phyloP scores from a whole-genome alignment of 176 grass and related monocot genomes.

The Oryza rufipogon region DNA sequence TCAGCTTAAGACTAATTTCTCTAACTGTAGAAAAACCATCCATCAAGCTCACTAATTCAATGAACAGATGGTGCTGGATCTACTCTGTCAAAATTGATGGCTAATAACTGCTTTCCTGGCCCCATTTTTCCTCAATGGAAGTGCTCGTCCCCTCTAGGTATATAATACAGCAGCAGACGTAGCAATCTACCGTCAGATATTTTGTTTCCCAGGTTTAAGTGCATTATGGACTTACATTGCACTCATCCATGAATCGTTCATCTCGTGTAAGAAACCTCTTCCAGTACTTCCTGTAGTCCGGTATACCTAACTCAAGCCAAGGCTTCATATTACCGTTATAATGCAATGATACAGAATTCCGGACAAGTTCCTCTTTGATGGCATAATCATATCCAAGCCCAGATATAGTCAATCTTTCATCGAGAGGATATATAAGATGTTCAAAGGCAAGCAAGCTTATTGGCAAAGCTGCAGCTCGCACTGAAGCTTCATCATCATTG shows the following conservation, averaged over 20 bases:
- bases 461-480: slow-evolving; percentile 81
- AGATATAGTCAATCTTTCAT: slow-evolving; percentile 66
- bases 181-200: slow-evolving; percentile 50
- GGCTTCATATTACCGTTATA: slow-evolving; percentile 99
- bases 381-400: slow-evolving; percentile 86
- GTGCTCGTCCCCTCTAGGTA: slow-evolving; percentile 40
- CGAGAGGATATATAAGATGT: slow-evolving; percentile 77
- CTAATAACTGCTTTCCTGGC: slow-evolving; percentile 43
- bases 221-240: slow-evolving; percentile 87
- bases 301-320: slow-evolving; percentile 98
- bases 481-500: slow-evolving; percentile 58
- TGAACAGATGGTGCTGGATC: slow-evolving; percentile 66
- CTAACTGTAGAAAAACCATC: slow-evolving; percentile 61
- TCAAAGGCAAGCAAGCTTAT: slow-evolving; percentile 84
- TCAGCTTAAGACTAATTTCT: slow-evolving; percentile 53
- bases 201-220: slow-evolving; percentile 43
- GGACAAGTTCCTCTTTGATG: slow-evolving; percentile 50
- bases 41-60: slow-evolving; percentile 64
- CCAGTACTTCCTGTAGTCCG: slow-evolving; percentile 89
- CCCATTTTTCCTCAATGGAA: slow-evolving; percentile 28
- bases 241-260: slow-evolving; percentile 91
- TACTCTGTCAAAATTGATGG: slow-evolving; percentile 71
- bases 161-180: slow-evolving; percentile 64
- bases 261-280: slow-evolving; percentile 77
- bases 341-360: slow-evolving; percentile 70